A percentile compares a stretch with the other conserved stretches of the same genome.
These are phyloP conservation scores for Diaporthe sp. DNA, from an alignment of 2,329 filamentous ascomycete genomes.

Conservation along the genomic window DNA sequence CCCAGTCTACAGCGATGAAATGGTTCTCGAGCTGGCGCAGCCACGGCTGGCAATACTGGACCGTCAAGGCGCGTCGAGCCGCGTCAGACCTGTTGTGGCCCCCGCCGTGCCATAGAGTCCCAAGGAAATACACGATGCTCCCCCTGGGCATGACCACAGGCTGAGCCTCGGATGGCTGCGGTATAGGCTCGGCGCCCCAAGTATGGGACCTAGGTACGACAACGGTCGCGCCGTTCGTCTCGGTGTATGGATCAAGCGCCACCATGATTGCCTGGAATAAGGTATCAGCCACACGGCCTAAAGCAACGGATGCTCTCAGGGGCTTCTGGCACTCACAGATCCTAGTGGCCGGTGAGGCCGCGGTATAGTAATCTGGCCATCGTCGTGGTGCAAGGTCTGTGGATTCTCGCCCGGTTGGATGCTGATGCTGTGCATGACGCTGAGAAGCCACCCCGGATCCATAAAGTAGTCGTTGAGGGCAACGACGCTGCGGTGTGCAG, in stretches of 20 bases:
- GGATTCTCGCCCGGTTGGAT: constrained; percentile 55
- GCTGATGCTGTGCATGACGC: constrained; percentile 53
- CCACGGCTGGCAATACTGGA: constrained; percentile 59
- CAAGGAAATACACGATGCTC: constrained; percentile 39
- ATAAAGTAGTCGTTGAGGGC: constrained; percentile 57
- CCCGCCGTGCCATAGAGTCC: constrained; percentile 55
- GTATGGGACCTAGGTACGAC: constrained; percentile 53
- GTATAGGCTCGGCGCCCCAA: constrained; percentile 50
- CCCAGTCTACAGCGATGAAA: constrained; percentile 50
- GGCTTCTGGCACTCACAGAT: constrained; percentile 42
- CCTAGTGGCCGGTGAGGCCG: constrained; percentile 51
- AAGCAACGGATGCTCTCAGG: neutral
- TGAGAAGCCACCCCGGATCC: constrained; percentile 53
- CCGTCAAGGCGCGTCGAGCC: constrained; percentile 52
- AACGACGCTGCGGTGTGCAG: constrained; percentile 50
- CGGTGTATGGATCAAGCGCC: constrained; percentile 51
- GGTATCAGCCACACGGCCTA: neutral
- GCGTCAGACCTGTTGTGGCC: constrained; percentile 50
- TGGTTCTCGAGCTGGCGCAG: constrained; percentile 55
- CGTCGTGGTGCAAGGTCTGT: constrained; percentile 54
- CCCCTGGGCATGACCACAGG: neutral
- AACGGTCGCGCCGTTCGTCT: constrained; percentile 52
- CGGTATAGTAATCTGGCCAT: constrained; percentile 49
- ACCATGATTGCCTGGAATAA: constrained; percentile 44
- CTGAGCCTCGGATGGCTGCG: constrained; percentile 47